Base-by-base conservation (phyloP, 2,329 filamentous ascomycete genomes). In the Magnaporthiopsis poae region DNA sequence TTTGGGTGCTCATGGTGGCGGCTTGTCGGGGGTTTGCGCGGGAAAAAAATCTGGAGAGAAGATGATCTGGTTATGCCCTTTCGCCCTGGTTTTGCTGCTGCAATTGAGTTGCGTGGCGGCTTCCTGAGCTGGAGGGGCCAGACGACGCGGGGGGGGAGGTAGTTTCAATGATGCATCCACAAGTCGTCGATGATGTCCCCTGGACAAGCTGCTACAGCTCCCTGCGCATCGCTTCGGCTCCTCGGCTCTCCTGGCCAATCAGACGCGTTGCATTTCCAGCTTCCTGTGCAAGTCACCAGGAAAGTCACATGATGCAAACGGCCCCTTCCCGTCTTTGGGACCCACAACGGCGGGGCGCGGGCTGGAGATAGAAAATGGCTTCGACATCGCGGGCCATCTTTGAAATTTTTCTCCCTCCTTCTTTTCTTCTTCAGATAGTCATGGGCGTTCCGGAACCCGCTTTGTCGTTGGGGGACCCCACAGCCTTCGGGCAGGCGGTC, bases 1-100 rank as follows among this genome's bases (percentile, higher is more conserved):
- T 78, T 73, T 84, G 82, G 73, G 82, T 80, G 75, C 81, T 82
- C 84, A 87, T 87, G 61, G 71, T 77, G 73, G 70, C 70, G 66
- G 68, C 64, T 62, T 64, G 67, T 67, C 46, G 61, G 62, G 62
- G 60, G 63, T 67, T 52, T 46, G 35, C 15, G 39, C 18, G 36
- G 36, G 13, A 39, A 3, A 9, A 12, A 8, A 36, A 36, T 13
- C 15, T 46, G 39, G 11, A 36, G 11, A 36, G 11, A 36, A 36
- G 35, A 13, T 36, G 35, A 12, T 36, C 11, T 2, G 11, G 39
- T 56, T 56, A 21, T 21, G 21, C 5, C 46, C 9, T 56, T 56
- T 8, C 46, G 7, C n/a, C 21, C n/a, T 56, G 46, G 46, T n/a
- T n/a, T 56, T 56, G 46, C 18, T 66, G 72, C 70, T 68, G 67